Base-by-base conservation (phyloP, 2,329 filamentous ascomycete species). In the Pseudogymnoascus sp. region DNA sequence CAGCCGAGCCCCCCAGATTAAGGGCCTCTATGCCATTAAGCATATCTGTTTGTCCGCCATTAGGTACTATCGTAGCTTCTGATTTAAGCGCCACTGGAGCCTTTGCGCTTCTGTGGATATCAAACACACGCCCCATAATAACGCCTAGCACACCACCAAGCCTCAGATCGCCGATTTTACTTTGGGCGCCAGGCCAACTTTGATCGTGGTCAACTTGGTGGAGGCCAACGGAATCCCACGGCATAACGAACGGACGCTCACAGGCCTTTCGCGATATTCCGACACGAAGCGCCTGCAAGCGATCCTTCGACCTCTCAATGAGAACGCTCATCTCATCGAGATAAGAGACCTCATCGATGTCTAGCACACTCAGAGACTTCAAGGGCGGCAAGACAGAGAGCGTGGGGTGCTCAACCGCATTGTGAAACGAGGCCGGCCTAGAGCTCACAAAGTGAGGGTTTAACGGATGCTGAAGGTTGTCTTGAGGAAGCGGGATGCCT, bases 341-440 rank as follows among this genome's bases (percentile, higher is more conserved):
- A 73, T 95, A 95, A 29, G 87, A 83, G n/a, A 91, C 76, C 71
- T 93, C 89, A 70, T 95, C 91, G 65, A 95, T 89, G 69, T 95
- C 88, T 45, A 95, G 78, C 1, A 93, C 90, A 61, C 84, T 89
- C 64, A 95, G 74, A 68, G 87, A 91, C 73, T 86, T 89, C 62
- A 95, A 75, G 0, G 89, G 82, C 8, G 90, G 89, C 6, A 96
- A 78, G 8, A 90, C 84, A 51, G 89, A 93, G 69, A 95, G 89
- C 1, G 88, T 91, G 0, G 90, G 90, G 68, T 89, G 88, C 74
- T 93, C 89, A 26, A 91, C 86, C 62, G 83, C 80, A 68, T 79
- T 80, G 63, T 83, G 80, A 29, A 81, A 76, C 66, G 83, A 82
- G 14, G 80, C 65, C 68, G 74, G 63, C 68, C 71, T 65, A 70